Evolutionary conservation across 2,329 filamentous ascomycete genomes (phyloP).

Genomic region (Colletotrichum lini): DNA sequence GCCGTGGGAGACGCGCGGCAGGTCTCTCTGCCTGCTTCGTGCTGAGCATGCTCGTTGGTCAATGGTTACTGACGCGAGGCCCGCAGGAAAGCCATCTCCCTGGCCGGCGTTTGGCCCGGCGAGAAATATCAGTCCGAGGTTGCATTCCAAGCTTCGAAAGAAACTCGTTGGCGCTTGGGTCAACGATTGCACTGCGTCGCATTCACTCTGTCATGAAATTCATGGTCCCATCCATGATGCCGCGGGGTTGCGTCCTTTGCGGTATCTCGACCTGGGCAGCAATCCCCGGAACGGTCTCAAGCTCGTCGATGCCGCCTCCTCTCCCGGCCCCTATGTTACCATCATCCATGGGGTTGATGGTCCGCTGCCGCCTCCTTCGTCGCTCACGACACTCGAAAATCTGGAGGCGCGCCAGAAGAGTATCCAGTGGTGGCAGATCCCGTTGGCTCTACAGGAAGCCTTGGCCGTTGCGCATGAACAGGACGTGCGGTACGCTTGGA

Average conservation of each 20-base stretch:
- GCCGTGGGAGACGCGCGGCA: too few relatives aligned
- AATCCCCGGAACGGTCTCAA: slow-evolving; percentile 26
- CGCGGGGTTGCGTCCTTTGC: not conserved
- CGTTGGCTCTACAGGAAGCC: slow-evolving; percentile 20
- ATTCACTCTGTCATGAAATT: not conserved
- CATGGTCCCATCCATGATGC: not conserved
- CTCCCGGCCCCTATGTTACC: slow-evolving; percentile 8
- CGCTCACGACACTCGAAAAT: slow-evolving; percentile 11
- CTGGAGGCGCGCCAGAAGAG: not conserved
- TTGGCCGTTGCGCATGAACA: slow-evolving; percentile 18
- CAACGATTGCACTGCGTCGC: not conserved
- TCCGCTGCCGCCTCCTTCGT: not conserved
- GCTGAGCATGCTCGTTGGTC: not conserved
- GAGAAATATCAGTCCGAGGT: not conserved
- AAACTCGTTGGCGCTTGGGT: slow-evolving; percentile 21
- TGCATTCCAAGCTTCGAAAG: slow-evolving; percentile 13
- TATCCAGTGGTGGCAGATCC: slow-evolving; percentile 29
- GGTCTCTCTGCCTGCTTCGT: too few relatives aligned
- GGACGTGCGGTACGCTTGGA: slow-evolving; percentile 9
- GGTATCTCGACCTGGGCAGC: slow-evolving; percentile 12
- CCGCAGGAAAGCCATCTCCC: slow-evolving; percentile 11
- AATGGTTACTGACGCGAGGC: not conserved
- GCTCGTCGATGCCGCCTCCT: not conserved
- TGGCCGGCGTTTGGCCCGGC: slow-evolving; percentile 11
- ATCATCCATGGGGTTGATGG: not conserved